Evolutionary conservation across 1,284 basidiomycete genomes (phyloP).

Genomic region (Apiotrichum mycotoxinovorans): DNA sequence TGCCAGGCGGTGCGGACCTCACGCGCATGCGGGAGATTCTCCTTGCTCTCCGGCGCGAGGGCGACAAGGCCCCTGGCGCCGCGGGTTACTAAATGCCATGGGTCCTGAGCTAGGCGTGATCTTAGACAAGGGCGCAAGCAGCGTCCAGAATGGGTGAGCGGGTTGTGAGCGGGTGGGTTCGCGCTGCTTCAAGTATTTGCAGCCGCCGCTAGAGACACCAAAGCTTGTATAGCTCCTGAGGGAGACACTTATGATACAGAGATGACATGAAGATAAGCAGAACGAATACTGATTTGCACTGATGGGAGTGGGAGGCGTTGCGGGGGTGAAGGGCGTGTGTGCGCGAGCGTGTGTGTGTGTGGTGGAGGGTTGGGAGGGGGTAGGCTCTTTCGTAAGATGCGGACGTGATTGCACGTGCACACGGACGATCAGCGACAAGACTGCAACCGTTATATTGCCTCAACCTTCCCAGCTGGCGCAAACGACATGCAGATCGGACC

Average conservation of each 20-base stretch:
- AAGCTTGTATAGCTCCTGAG: constrained; percentile 2
- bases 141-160: not conserved
- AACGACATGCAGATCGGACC: no score
- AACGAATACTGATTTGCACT: no score
- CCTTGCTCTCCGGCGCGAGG: constrained; percentile 78
- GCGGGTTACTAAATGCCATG: constrained; percentile 88
- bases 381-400: no score
- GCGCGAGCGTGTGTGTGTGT: no score
- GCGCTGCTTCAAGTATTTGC: no score
- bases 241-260: constrained; percentile 5
- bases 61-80: constrained; percentile 83
- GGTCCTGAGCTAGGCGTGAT: not conserved
- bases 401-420: no score
- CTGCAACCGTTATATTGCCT: no score
- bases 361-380: no score
- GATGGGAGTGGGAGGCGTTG: no score
- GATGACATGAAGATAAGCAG: constrained; percentile 1
- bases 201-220: not conserved
- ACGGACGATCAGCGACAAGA: no score
- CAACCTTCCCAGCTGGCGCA: no score
- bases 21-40: constrained; percentile 87
- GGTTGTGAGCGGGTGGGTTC: not conserved
- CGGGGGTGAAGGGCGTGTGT: no score
- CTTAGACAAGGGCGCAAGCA: not conserved
- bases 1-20: constrained; percentile 84